A percentile compares a stretch with the other conserved stretches of the same genome.
These are phyloP conservation scores for Metschnikowia aberdeeniae DNA, from an alignment of 805 yeast genomes.

Conservation along the genomic window DNA sequence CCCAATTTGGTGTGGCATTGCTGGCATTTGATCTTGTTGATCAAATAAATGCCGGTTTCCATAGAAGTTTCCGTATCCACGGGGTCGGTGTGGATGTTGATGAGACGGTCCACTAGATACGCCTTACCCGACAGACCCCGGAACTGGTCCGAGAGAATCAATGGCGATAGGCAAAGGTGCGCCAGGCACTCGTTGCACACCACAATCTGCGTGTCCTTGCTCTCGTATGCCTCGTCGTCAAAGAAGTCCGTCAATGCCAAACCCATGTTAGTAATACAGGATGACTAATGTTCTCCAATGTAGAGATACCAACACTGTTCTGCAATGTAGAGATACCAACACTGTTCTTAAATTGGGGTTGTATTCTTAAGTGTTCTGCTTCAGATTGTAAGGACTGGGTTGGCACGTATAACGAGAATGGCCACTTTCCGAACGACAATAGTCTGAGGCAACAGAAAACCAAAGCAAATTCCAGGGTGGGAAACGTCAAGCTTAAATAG, in stretches of 20 bases:
- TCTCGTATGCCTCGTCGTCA: conserved; percentile 33
- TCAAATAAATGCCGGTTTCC: conserved; percentile 38
- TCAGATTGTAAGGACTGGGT: too few relatives aligned
- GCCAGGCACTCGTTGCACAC: conserved; percentile 39
- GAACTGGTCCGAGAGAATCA: conserved; percentile 37
- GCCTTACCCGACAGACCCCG: conserved; percentile 41
- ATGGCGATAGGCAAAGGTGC: conserved; percentile 36
- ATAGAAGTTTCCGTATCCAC: conserved; percentile 30
- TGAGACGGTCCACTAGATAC: conserved; percentile 36
- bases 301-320: too few relatives aligned
- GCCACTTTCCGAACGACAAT: too few relatives aligned
- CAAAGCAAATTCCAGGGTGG: too few relatives aligned
- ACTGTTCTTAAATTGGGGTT: too few relatives aligned
- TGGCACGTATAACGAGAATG: too few relatives aligned
- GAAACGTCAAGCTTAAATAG: too few relatives aligned
- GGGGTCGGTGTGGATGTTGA: conserved; percentile 29
- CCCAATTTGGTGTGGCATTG: conserved; percentile 37
- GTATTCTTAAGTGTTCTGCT: too few relatives aligned
- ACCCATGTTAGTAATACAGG: conserved; percentile 28
- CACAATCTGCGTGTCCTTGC: conserved; percentile 34
- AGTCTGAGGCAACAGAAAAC: too few relatives aligned
- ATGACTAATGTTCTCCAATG: too few relatives aligned
- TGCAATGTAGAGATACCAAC: too few relatives aligned
- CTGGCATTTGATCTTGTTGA: conserved; percentile 35
- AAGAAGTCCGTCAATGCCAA: conserved; percentile 38